Percentiles rank a stretch among this genome's conserved stretches.
phyloP scores from a whole-genome alignment of 2,329 filamentous ascomycete genomes.

The Cladophialophora bantiana region DNA sequence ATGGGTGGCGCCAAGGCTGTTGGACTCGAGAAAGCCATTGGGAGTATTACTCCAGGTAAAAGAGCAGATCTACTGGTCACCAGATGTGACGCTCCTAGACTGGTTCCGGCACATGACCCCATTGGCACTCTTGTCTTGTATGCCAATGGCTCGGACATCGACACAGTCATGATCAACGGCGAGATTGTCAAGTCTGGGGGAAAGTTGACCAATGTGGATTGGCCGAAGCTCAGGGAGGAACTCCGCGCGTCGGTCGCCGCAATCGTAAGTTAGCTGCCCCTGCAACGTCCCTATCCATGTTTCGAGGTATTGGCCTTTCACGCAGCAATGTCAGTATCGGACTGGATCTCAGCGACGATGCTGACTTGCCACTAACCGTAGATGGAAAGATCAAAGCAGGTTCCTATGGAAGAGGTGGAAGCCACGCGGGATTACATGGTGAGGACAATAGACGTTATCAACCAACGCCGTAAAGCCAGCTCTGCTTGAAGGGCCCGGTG shows the following conservation, averaged over 20 bases:
- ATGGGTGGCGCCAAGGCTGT: slow-evolving; percentile 44
- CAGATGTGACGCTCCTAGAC: slow-evolving; percentile 40
- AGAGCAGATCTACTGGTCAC: slow-evolving; percentile 45
- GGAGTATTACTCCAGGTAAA: slow-evolving; percentile 43
- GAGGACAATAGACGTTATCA: slow-evolving; percentile 3
- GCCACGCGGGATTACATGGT: slow-evolving; percentile 7
- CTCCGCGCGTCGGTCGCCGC: too few relatives aligned
- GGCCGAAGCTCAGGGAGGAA: slow-evolving; percentile 13
- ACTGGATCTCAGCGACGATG: too few relatives aligned
- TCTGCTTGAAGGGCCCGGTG: too few relatives aligned
- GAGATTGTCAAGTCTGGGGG: slow-evolving; percentile 37
- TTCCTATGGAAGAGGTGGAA: not conserved
- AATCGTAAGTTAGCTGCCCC: too few relatives aligned
- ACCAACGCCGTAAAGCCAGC: not conserved
- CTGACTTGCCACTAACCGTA: too few relatives aligned
- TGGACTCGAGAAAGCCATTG: slow-evolving; percentile 41
- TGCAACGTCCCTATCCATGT: too few relatives aligned
- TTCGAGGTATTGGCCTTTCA: too few relatives aligned
- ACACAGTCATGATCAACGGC: slow-evolving; percentile 45
- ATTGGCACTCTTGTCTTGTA: slow-evolving; percentile 45
- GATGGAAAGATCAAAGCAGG: too few relatives aligned
- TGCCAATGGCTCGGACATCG: slow-evolving; percentile 41
- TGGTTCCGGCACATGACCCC: slow-evolving; percentile 43
- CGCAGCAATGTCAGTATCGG: too few relatives aligned
- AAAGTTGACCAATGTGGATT: slow-evolving; percentile 28